Base-by-base conservation (phyloP, 306 rosid species). In the Quercus bicolor region DNA sequence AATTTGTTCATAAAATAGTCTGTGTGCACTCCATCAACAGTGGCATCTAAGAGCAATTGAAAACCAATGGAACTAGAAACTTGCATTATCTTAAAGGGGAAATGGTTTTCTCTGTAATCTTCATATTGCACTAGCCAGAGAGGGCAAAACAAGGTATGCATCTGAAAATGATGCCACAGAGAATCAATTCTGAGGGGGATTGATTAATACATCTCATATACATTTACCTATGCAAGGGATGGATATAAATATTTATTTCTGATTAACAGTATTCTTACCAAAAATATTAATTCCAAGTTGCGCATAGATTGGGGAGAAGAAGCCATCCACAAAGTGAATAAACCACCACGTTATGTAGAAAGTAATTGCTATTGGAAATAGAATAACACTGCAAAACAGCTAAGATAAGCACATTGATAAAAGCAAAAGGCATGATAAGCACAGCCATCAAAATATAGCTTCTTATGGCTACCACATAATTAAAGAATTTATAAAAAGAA, bases 271-370 rank as follows among this genome's bases (percentile, higher is more conserved):
- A 65, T 73, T 75, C 93, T 78, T 85, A 93, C 98, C 98, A 86
- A 93, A 93, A 57, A 93, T 88, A 77, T 93, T 75, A 70, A 93
- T 88, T 85, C 98, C 98, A 77, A 93, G 98, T 73, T 89, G 90
- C 75, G 89, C 94, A 75, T 89, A 93, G 76, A 93, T 93, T 23
- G 98, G 98, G 79, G 98, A 93, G 83, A 93, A 93, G 73, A 93
- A 93, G 61, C 98, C 88, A 80, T 93, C 98, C 80, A 91, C 97
- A 23, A 93, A 93, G 90, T 93, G 98, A 87, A 93, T 91, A 82
- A 93, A 93, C 98, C 98, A 93, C 94, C 94, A 93, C 24, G 98
- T 93, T 75, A 93, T 87, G 68, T 93, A 93, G 90, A 93, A 93
- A 73, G 98, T 93, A 84, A 93, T 88, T 21, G 98, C 98, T 68